These are phyloP conservation scores for Lichtheimia ornata DNA, from an alignment of 371 early-diverging fungal genomes.

Conservation along the genomic window DNA sequence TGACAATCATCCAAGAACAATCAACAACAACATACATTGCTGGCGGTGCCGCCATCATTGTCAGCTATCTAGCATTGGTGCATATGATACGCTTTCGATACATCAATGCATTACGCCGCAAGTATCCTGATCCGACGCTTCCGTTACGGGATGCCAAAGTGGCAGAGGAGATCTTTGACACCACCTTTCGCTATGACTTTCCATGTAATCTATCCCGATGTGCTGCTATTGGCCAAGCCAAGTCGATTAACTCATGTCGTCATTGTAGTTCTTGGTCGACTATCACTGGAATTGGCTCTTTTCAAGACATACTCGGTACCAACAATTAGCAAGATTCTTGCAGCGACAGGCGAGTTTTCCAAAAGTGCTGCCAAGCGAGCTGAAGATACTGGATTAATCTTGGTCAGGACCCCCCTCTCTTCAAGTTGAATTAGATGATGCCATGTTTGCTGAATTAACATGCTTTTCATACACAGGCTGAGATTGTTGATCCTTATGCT, in stretches of 20 bases:
- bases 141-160: constrained; percentile 35
- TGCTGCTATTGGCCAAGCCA: background rate
- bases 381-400: constrained; percentile 51
- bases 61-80: constrained; percentile 20
- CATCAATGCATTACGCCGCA: constrained; percentile 29
- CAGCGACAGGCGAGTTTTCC: constrained; percentile 44
- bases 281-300: constrained; percentile 45
- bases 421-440: background rate
- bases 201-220: constrained; percentile 25
- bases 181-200: constrained; percentile 38
- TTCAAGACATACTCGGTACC: constrained; percentile 57
- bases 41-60: too few relatives aligned
- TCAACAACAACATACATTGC: too few relatives aligned
- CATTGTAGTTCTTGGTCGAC: constrained; percentile 10
- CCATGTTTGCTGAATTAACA: background rate
- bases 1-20: too few relatives aligned
- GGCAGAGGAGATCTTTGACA: constrained; percentile 41
- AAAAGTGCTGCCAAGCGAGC: constrained; percentile 35
- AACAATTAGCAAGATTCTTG: constrained; percentile 48
- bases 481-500: constrained; percentile 9
- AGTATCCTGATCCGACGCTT: constrained; percentile 50
- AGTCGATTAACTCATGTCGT: too few relatives aligned
- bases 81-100: constrained; percentile 33
- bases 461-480: background rate
- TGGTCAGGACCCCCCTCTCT: constrained; percentile 9